These are phyloP conservation scores for Lachancea mirantina DNA, from an alignment of 805 yeast species.

Conservation along the genomic window DNA sequence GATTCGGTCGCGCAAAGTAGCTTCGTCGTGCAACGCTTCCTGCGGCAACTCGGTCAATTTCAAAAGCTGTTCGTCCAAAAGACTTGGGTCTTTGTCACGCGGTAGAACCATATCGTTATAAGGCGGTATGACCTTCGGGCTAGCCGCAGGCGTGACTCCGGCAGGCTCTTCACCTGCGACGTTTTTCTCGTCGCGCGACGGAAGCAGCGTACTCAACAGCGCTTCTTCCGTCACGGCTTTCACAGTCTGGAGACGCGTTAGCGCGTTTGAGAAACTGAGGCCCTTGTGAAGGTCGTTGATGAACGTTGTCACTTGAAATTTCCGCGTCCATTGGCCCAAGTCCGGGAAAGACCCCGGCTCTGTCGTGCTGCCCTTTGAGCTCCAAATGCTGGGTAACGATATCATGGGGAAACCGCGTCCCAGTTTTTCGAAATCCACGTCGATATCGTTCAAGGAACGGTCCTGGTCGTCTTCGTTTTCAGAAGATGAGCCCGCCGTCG, in stretches of 20 bases:
- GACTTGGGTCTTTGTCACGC: constrained; percentile 30
- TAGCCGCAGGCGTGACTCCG: constrained; percentile 45
- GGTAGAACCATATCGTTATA: constrained; percentile 48
- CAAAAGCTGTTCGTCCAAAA: constrained; percentile 6
- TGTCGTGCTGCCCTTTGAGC: constrained; percentile 1
- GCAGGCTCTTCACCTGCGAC: constrained; percentile 40
- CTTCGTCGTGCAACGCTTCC: constrained; percentile 12
- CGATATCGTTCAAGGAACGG: constrained; percentile 9
- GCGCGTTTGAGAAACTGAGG: constrained; percentile 42
- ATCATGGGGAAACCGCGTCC: constrained; percentile 12
- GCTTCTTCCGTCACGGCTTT: constrained; percentile 28
- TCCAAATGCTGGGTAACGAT: constrained; percentile 8
- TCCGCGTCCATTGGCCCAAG: constrained; percentile 19
- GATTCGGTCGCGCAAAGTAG: constrained; percentile 12
- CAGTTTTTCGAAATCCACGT: constrained; percentile 9
- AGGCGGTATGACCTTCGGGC: constrained; percentile 42
- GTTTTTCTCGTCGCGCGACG: constrained; percentile 36
- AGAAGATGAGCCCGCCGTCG: background rate
- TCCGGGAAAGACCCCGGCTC: background rate
- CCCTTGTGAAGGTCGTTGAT: constrained; percentile 38
- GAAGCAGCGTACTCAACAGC: constrained; percentile 14
- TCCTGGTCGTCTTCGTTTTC: constrained; percentile 6
- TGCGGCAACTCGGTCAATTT: constrained; percentile 7
- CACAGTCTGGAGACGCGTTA: constrained; percentile 42
- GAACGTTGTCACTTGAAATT: constrained; percentile 28